Evolutionary conservation across 108 stramenopile genomes (phyloP), one percentile per base, ranked within the genome.

Genomic region (Nannochloropsis salina): DNA sequence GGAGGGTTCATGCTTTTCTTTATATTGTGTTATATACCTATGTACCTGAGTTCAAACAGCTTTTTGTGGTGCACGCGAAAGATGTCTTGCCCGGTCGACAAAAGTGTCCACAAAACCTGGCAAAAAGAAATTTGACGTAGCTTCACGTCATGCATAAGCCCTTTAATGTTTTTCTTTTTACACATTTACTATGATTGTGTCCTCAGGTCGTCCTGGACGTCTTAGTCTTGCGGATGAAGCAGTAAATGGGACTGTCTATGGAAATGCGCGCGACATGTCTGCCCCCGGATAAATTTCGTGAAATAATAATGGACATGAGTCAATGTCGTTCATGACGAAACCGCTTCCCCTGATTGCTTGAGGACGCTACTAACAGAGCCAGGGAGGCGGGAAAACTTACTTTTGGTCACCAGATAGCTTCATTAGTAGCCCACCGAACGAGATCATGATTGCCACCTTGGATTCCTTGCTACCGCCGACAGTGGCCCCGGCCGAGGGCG

Each of bases 161-260:
- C n/a, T 8, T n/a, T n/a, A 74, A 74, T 74, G 15, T 74, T 15
- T 74, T 74, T 74, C 61, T 74, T 74, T 74, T 74, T 74, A n/a
- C 6, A 74, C 61, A n/a, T n/a, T 74, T 4, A n/a, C 15, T 74
- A 74, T 74, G 61, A n/a, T 1, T 15, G 2, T 74, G 5, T 74
- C 61, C 61, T 74, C 8, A 74, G n/a, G 2, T 74, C 3, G 61
- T n/a, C n/a, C 61, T 74, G 61, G 15, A n/a, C 4, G 61, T 6
- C 61, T 74, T 74, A 74, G 61, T 74, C 61, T 74, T 74, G 61
- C 61, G 61, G 61, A 74, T n/a, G 61, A 74, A 74, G 61, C 61
- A 74, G 61, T 74, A 74, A n/a, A 74, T 74, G 6, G 61, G 61
- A 74, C 61, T 74, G 61, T 74, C 61, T 4, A 74, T 74, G n/a